Conservation (phyloP, 2,329 filamentous ascomycete species). For the Thielaviopsis musarum region DNA sequence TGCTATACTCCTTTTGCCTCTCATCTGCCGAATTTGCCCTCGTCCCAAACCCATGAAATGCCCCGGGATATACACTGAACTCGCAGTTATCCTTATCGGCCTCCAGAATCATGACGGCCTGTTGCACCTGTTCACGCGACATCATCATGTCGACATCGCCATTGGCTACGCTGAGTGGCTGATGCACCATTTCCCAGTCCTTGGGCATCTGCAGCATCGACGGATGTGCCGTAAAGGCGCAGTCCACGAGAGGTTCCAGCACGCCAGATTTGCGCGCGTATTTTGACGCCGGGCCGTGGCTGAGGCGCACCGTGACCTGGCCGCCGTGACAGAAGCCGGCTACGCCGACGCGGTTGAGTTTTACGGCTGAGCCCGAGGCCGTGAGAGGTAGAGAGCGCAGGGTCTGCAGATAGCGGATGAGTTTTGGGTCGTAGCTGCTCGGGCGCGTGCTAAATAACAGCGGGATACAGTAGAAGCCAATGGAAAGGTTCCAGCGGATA, state of each 20-base stretch:
- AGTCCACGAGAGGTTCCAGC: slow-evolving; percentile 27
- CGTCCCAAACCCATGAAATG: slow-evolving; percentile 26
- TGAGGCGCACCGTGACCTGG: slow-evolving; percentile 31
- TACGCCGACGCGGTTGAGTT: slow-evolving; percentile 25
- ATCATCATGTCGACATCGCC: slow-evolving; percentile 27
- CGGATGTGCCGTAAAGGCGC: slow-evolving; percentile 34
- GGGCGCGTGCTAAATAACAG: slow-evolving; percentile 17
- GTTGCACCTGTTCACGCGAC: slow-evolving; percentile 15
- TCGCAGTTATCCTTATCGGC: slow-evolving; percentile 18
- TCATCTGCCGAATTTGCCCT: slow-evolving; percentile 20
- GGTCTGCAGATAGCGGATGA: slow-evolving; percentile 12
- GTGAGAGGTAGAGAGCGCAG: slow-evolving; percentile 6
- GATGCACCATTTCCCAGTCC: slow-evolving; percentile 26
- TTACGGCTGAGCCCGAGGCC: not conserved
- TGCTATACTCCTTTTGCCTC: slow-evolving; percentile 18
- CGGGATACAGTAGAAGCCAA: slow-evolving; percentile 15
- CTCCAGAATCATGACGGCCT: slow-evolving; percentile 17
- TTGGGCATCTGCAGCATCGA: slow-evolving; percentile 26
- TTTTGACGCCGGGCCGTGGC: slow-evolving; percentile 17
- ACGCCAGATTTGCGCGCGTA: slow-evolving; percentile 9
- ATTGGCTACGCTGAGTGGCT: slow-evolving; percentile 29
- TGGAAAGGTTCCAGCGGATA: not conserved
- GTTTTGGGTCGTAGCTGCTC: slow-evolving; percentile 16
- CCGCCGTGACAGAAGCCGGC: slow-evolving; percentile 48
- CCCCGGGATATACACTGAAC: slow-evolving; percentile 21